A percentile compares a stretch with the other conserved stretches of the same genome.
These are phyloP conservation scores for Dioscorea zingiberensis DNA, from an alignment of 106 monocot species.

Conservation along the genomic window DNA sequence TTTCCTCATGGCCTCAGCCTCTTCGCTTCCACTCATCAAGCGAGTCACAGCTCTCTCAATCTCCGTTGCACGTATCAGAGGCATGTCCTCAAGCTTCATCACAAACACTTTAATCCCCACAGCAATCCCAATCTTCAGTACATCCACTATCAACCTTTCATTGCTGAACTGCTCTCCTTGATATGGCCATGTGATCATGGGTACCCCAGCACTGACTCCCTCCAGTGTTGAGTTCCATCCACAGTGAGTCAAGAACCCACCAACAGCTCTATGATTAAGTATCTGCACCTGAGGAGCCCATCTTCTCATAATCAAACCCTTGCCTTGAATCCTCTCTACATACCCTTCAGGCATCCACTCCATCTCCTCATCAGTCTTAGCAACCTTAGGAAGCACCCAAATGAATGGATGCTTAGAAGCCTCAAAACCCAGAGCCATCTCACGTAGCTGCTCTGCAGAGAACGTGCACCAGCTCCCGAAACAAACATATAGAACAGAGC, in stretches of 20 bases:
- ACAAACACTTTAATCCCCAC: neutral
- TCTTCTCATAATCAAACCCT: neutral
- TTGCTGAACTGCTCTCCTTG: neutral
- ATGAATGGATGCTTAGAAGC: neutral
- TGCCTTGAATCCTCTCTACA: neutral
- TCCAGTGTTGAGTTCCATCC: constrained; percentile 16
- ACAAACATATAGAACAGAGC: constrained; percentile 8
- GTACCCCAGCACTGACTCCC: neutral
- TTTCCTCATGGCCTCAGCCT: neutral
- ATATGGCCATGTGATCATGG: neutral
- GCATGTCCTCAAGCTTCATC: too few species aligned
- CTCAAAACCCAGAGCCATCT: constrained; percentile 3
- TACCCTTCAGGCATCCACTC: neutral
- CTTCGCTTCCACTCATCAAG: neutral
- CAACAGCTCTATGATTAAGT: neutral
- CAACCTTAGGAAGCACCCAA: neutral
- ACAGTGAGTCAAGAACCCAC: constrained; percentile 16
- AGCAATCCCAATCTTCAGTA: neutral
- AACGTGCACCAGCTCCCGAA: neutral
- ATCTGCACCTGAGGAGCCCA: constrained; percentile 5
- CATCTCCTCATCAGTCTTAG: neutral
- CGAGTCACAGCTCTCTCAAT: neutral
- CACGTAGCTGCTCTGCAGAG: neutral
- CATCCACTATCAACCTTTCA: neutral
- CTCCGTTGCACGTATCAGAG: too few species aligned